phyloP scores from a whole-genome alignment of 2,329 filamentous ascomycete species.

The Metarhizium guizhouense region DNA sequence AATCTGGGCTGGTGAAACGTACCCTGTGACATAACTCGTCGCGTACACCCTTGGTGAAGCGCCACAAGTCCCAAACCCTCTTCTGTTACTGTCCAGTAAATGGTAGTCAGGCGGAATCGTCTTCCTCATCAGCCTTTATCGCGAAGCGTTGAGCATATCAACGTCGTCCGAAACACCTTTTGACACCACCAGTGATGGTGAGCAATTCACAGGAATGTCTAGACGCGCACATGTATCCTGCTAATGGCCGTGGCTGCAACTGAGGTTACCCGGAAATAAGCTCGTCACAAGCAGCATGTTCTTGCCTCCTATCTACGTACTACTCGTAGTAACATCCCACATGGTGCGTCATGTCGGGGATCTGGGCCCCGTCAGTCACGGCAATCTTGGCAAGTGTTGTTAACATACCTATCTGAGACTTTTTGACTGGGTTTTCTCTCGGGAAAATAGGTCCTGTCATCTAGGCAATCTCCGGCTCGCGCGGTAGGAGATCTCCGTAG shows the following conservation, averaged over 20 bases:
- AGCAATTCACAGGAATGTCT: background rate
- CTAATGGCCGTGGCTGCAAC: background rate
- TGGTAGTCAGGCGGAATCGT: background rate
- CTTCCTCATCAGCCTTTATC: too few species aligned
- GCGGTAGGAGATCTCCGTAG: constrained; percentile 2
- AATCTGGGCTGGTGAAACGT: constrained; percentile 5
- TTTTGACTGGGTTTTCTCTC: background rate
- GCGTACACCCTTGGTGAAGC: background rate
- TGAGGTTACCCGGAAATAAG: background rate
- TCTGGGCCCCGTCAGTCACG: background rate
- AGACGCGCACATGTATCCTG: background rate
- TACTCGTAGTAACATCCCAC: too few species aligned
- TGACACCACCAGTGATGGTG: too few species aligned
- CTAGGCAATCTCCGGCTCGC: background rate
- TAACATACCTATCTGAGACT: background rate
- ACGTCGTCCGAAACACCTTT: too few species aligned
- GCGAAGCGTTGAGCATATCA: too few species aligned
- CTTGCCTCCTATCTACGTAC: background rate
- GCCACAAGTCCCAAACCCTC: background rate
- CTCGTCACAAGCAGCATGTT: background rate
- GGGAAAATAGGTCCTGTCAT: background rate
- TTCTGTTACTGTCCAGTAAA: background rate
- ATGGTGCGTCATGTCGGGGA: too few species aligned
- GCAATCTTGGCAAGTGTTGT: background rate
- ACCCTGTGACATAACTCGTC: constrained; percentile 6